Evolutionary conservation across 495 filamentous ascomycete genomes (phyloP).

Genomic region (Talaromyces nanjingensis): DNA sequence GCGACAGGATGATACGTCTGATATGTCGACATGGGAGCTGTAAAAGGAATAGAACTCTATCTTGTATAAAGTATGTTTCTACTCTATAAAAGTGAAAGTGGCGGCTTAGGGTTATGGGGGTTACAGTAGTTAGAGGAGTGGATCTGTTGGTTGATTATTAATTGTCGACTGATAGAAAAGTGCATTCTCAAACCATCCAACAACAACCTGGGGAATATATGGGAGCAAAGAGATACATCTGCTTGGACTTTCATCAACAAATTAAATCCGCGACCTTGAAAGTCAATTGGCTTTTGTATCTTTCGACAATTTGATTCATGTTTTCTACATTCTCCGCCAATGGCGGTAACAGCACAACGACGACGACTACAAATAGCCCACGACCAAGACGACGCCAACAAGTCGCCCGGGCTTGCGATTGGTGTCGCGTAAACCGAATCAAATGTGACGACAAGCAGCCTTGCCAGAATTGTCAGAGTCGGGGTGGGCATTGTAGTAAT

Average conservation of each 20-base stretch:
- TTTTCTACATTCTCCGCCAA: neutral
- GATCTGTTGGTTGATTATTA: neutral
- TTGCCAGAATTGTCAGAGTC: conserved; percentile 32
- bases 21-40: neutral
- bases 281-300: neutral
- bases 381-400: conserved; percentile 25
- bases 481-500: conserved; percentile 35
- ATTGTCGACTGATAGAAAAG: neutral
- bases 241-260: neutral
- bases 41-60: too few relatives aligned
- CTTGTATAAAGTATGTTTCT: too few relatives aligned
- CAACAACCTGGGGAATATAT: neutral
- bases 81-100: too few relatives aligned
- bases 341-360: neutral
- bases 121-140: neutral
- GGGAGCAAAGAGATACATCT: neutral
- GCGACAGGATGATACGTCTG: neutral
- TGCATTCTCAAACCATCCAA: neutral
- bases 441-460: conserved; percentile 35
- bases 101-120: neutral
- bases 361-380: neutral
- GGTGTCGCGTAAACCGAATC: conserved; percentile 34
- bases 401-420: conserved; percentile 35
- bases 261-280: neutral
- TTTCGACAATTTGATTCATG: neutral